These are phyloP conservation scores for Trichosanthes truncata DNA, from an alignment of 306 rosid species.

Conservation along the genomic window DNA sequence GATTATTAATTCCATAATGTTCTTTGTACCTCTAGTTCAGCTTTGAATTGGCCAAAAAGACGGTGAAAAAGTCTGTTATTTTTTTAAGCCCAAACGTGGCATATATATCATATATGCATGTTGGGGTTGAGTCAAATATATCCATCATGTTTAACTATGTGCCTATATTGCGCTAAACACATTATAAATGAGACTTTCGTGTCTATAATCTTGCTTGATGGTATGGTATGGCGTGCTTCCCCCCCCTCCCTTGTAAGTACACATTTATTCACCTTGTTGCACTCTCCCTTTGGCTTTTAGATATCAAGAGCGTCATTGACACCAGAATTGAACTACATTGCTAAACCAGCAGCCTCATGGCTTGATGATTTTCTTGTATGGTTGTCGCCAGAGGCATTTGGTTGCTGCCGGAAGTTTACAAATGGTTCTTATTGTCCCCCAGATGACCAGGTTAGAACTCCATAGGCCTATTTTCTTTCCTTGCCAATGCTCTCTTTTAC, in stretches of 20 bases:
- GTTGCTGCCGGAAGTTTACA: conserved; percentile 87
- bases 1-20: background rate
- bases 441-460: conserved; percentile 79
- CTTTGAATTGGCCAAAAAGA: background rate
- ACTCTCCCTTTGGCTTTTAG: conserved; percentile 37
- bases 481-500: background rate
- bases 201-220: background rate
- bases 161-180: background rate
- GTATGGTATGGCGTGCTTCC: background rate
- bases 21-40: background rate
- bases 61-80: background rate
- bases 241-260: background rate
- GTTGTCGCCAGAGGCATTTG: conserved; percentile 97
- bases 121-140: background rate
- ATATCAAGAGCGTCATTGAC: conserved; percentile 77
- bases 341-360: conserved; percentile 99
- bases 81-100: background rate
- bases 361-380: conserved; percentile 98
- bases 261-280: background rate
- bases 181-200: background rate
- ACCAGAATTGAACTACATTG: conserved; percentile 76
- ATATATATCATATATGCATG: background rate
- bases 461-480: background rate
- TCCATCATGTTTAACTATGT: background rate
- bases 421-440: conserved; percentile 93